Evolutionary conservation across 768 basidiomycete genomes (phyloP), one percentile per base, ranked within the genome.

Genomic region (Collybia sordida): DNA sequence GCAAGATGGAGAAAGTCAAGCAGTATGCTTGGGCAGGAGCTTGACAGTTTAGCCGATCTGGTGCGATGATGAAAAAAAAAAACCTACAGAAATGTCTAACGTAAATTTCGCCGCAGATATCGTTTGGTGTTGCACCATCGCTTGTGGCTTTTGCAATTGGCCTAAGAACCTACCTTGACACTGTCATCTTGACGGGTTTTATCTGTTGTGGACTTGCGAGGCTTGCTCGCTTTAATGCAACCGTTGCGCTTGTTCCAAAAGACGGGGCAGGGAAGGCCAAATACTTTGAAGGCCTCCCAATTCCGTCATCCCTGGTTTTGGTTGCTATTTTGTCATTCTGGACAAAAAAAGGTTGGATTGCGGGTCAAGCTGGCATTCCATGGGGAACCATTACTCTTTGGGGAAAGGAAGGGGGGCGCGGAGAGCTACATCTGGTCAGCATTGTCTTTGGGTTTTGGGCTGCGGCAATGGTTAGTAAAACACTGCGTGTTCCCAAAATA

Each of bases 271-370:
- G 97, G 50, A 98, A 98, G 66, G 78, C 90, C 14, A 86, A 86
- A 61, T 98, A 95, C 74, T 99, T 98, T 65, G 97, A 98, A 70
- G 97, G 97, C 4, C 81, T 99, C 18, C 97, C 97, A 21, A 98
- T 99, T 53, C 97, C 97, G 1, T 90, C 91, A 0, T 90, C 90
- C 9, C 79, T 99, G 40, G 79, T 63, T 9, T 78, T 99, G 48
- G 94, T 97, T 49, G 82, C 72, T 17, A 59, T 90, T 23, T 72
- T 98, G 67, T 85, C 86, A 24, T 88, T 82, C 60, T 96, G 91
- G 90, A 81, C 83, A 35, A 85, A 81, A 58, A 77, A 84, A 43
- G 94, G 91, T 11, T 93, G 90, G 90, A 86, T 93, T 54, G 85
- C 81, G 50, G 89, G 87, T 17, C 80, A 85, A 55, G 69, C 79